phyloP scores from a whole-genome alignment of 768 basidiomycete species.

The Boletus vermiculosoides region DNA sequence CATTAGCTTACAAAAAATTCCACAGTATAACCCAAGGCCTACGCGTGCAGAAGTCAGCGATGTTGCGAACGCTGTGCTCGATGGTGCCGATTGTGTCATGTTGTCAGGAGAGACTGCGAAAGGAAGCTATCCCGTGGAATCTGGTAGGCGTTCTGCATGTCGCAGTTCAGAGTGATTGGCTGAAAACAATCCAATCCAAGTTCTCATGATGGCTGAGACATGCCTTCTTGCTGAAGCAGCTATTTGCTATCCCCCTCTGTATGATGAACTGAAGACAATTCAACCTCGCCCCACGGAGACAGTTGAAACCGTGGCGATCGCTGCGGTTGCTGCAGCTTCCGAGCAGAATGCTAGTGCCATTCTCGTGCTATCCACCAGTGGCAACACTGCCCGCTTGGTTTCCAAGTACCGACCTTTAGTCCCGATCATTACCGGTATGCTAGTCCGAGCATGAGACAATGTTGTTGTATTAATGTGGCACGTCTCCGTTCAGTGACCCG shows the following conservation, averaged over 20 bases:
- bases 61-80: constrained; percentile 98
- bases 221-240: constrained; percentile 95
- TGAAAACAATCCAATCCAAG: constrained; percentile 40
- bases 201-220: constrained; percentile 99
- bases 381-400: constrained; percentile 91
- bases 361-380: constrained; percentile 93
- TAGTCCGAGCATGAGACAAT: neutral
- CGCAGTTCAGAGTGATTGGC: neutral
- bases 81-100: constrained; percentile 99
- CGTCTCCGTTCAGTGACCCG: constrained; percentile 69
- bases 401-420: constrained; percentile 94
- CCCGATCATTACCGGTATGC: constrained; percentile 90
- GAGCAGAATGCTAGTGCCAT: constrained; percentile 97
- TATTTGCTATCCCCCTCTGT: constrained; percentile 92
- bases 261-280: constrained; percentile 79
- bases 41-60: constrained; percentile 99
- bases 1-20: constrained; percentile 7
- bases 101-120: constrained; percentile 99
- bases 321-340: constrained; percentile 90
- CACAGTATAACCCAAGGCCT: constrained; percentile 93
- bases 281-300: constrained; percentile 90
- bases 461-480: constrained; percentile 4
- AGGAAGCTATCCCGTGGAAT: constrained; percentile 93
- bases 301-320: constrained; percentile 93
- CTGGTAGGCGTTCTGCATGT: constrained; percentile 52